These are phyloP conservation scores for Neckera pumila DNA, from an alignment of 225 moss, liverwort and hornwort species.

Conservation along the genomic window DNA sequence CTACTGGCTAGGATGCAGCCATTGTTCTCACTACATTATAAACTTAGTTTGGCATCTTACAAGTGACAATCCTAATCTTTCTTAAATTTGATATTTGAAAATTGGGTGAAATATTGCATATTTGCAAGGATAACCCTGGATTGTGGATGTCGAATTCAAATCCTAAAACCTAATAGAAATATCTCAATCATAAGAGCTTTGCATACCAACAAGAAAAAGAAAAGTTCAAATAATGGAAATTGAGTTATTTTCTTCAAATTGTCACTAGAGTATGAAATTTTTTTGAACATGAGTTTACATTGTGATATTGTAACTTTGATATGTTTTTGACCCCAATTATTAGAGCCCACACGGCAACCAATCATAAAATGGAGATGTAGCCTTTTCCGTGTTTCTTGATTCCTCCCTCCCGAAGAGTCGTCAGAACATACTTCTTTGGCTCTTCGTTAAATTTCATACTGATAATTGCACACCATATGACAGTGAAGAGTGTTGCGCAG, in stretches of 20 bases:
- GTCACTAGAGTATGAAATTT: neutral
- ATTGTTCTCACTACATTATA: neutral
- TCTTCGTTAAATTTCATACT: neutral
- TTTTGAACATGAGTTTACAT: neutral
- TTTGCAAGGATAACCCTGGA: neutral
- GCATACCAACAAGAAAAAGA: no score
- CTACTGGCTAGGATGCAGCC: no score
- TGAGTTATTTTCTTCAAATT: neutral
- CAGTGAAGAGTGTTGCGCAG: neutral
- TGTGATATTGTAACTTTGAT: neutral
- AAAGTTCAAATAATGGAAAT: neutral
- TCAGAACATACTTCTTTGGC: neutral
- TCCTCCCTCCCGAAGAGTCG: neutral
- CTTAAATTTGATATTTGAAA: neutral
- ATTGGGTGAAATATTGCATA: neutral
- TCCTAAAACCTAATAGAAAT: neutral
- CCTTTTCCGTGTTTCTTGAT: neutral
- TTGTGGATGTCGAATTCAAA: neutral
- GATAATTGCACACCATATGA: neutral
- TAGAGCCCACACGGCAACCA: neutral
- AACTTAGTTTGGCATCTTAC: neutral
- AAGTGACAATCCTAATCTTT: neutral
- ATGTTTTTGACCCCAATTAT: neutral
- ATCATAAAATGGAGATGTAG: neutral
- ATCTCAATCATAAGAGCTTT: neutral